These are phyloP conservation scores for Leonotis leonurus DNA, from an alignment of 257 asterid species.

Conservation along the genomic window DNA sequence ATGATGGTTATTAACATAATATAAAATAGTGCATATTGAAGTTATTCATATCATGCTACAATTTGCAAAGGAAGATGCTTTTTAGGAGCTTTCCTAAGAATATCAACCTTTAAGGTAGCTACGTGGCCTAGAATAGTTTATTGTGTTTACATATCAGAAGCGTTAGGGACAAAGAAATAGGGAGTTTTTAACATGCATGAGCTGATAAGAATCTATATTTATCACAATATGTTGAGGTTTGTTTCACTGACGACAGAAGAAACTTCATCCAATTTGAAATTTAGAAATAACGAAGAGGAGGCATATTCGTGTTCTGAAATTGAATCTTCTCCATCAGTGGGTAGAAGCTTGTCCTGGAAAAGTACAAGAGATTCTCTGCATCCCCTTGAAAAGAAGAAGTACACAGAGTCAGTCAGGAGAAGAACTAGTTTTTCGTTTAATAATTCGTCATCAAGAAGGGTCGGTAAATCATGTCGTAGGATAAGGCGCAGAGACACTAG, in stretches of 20 bases:
- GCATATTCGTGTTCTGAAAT: constrained; percentile 65
- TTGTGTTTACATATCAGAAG: too few species aligned
- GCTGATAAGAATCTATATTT: too few species aligned
- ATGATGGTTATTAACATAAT: background rate
- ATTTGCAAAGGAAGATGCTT: background rate
- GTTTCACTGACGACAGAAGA: constrained; percentile 24
- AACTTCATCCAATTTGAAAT: constrained; percentile 27
- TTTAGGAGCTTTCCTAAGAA: background rate
- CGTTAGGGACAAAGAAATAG: too few species aligned
- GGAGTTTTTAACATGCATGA: too few species aligned
- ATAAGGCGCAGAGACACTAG: constrained; percentile 66
- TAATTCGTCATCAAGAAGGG: constrained; percentile 48
- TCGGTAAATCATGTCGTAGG: constrained; percentile 83
- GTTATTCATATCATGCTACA: background rate
- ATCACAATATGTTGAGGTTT: constrained; percentile 29
- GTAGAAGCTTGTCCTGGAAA: constrained; percentile 84
- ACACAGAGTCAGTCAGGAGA: constrained; percentile 50
- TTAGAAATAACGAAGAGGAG: constrained; percentile 41
- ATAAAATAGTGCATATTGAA: background rate
- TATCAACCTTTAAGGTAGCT: background rate
- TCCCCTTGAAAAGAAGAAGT: constrained; percentile 48
- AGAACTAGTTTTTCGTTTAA: constrained; percentile 49
- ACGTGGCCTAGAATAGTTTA: background rate
- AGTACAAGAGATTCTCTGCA: constrained; percentile 51
- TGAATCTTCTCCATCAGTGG: constrained; percentile 64